These are phyloP conservation scores for Rhynchospora tenuis DNA, from an alignment of 176 grass and related monocot species.

Conservation along the genomic window DNA sequence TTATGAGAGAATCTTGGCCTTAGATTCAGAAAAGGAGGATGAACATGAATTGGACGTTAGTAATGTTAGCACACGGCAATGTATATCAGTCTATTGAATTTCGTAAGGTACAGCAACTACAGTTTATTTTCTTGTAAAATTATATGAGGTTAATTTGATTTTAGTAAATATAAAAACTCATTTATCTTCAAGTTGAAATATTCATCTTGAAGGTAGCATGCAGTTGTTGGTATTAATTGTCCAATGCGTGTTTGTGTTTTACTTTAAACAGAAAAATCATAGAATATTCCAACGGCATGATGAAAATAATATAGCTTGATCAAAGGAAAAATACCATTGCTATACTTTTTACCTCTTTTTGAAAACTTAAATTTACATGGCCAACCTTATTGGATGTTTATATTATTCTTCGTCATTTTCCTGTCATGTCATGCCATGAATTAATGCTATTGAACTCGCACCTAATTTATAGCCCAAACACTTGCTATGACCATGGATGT, in stretches of 20 bases:
- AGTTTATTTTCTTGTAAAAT: constrained; percentile 1
- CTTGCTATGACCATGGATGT: not conserved
- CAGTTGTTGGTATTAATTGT: not conserved
- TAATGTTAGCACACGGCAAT: not conserved
- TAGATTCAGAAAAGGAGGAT: constrained; percentile 21
- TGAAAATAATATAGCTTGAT: no score
- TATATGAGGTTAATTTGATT: not conserved
- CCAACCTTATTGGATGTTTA: not conserved
- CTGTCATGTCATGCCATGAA: not conserved
- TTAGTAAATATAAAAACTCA: not conserved
- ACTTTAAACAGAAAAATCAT: not conserved
- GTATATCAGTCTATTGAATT: not conserved
- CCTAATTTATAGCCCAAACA: not conserved
- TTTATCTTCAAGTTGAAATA: not conserved
- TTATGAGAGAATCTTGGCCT: constrained; percentile 34
- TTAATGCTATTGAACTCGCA: not conserved
- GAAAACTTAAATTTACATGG: no score
- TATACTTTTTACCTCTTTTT: no score
- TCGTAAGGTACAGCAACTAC: constrained; percentile 8
- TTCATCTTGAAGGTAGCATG: not conserved
- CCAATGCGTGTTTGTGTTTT: not conserved
- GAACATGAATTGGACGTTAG: not conserved
- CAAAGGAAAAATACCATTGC: no score
- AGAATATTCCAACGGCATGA: not conserved
- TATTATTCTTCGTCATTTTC: not conserved